Conservation (phyloP, 768 basidiomycete species). For the Hortiboletus flavorubellus region DNA sequence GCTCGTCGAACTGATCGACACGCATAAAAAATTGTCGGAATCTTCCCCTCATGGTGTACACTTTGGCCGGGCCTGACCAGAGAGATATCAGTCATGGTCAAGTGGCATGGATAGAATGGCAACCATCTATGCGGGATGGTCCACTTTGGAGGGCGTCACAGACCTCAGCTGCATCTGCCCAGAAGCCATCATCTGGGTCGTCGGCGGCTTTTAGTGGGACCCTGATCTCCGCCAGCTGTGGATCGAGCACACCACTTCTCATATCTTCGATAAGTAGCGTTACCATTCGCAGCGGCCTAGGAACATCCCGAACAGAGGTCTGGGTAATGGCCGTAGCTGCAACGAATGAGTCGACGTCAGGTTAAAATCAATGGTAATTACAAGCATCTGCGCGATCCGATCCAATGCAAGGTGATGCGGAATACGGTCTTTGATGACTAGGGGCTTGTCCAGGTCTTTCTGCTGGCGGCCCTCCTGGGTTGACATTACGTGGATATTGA, state of each 20-base stretch:
- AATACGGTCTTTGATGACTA: not conserved
- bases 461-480: not conserved
- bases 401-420: not conserved
- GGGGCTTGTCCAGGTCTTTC: constrained; percentile 1
- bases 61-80: constrained; percentile 58
- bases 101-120: not conserved
- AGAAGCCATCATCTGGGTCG: constrained; percentile 54
- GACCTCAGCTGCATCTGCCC: constrained; percentile 69
- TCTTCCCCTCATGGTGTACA: constrained; percentile 62
- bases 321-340: constrained; percentile 12
- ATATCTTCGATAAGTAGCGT: constrained; percentile 67
- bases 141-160: constrained; percentile 54
- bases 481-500: constrained; percentile 7
- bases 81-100: not conserved
- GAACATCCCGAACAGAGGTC: constrained; percentile 10
- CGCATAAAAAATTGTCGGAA: constrained; percentile 69
- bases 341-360: constrained; percentile 5
- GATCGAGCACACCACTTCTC: constrained; percentile 51
- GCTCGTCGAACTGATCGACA: constrained; percentile 47
- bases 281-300: constrained; percentile 45
- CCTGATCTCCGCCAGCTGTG: constrained; percentile 62
- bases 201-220: constrained; percentile 52
- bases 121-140: constrained; percentile 70
- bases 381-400: constrained; percentile 34
- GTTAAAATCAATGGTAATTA: constrained; percentile 15